These are phyloP conservation scores for Musa balbisiana DNA, from an alignment of 202 grass and related monocot genomes.

Conservation along the genomic window DNA sequence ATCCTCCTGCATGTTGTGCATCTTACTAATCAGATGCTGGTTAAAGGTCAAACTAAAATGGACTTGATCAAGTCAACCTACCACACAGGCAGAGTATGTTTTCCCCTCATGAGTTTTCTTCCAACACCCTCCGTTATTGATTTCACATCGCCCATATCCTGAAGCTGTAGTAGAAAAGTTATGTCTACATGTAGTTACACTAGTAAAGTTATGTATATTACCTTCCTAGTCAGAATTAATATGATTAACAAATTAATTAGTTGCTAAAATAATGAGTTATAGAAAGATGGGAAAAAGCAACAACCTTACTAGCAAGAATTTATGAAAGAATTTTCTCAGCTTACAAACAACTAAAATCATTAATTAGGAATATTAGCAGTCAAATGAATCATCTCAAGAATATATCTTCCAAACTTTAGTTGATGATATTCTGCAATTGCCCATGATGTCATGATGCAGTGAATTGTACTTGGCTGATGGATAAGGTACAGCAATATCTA, in stretches of 20 bases:
- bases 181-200: background rate
- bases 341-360: background rate
- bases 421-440: no score
- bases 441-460: no score
- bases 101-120: constrained; percentile 15
- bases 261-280: background rate
- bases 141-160: constrained; percentile 24
- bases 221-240: background rate
- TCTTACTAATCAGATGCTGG: background rate
- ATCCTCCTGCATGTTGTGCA: constrained; percentile 5
- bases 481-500: no score
- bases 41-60: background rate
- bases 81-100: constrained; percentile 15
- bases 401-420: no score
- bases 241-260: background rate
- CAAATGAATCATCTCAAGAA: no score
- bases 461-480: no score
- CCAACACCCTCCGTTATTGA: constrained; percentile 24
- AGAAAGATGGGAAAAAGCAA: background rate
- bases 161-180: constrained; percentile 8
- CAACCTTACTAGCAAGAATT: background rate
- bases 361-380: no score
- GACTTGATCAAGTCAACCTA: background rate
- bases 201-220: background rate
- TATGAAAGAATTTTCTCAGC: background rate